phyloP scores from a whole-genome alignment of 116 monocot genomes.

The Papilionanthe hybrid region DNA sequence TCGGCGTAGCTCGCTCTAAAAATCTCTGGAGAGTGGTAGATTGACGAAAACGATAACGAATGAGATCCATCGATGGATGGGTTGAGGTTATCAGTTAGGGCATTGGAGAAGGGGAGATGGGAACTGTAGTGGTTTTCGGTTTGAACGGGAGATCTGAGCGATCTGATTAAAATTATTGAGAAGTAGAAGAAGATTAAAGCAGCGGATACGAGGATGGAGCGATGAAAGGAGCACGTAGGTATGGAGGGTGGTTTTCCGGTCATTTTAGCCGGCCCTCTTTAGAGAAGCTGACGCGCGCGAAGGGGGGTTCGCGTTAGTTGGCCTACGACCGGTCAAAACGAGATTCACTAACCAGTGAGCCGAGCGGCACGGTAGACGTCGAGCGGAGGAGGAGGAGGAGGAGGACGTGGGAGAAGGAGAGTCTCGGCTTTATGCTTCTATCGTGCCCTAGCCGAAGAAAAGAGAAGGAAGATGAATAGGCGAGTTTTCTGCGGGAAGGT shows the following conservation, averaged over 20 bases:
- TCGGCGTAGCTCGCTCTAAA: slow-evolving; percentile 61
- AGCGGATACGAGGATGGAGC: slow-evolving; percentile 30
- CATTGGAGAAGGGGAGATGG: background rate
- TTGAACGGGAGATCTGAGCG: slow-evolving; percentile 21
- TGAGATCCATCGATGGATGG: background rate
- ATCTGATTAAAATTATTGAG: slow-evolving; percentile 38
- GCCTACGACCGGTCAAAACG: no score
- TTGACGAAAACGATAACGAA: slow-evolving; percentile 15
- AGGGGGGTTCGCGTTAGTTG: no score
- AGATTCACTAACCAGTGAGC: no score
- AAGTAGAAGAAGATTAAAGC: slow-evolving; percentile 47
- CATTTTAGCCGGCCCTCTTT: slow-evolving; percentile 18
- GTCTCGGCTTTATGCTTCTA: no score
- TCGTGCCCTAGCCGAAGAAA: no score
- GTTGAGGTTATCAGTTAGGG: background rate
- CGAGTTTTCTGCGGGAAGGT: no score
- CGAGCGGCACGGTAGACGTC: no score
- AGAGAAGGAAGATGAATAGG: no score
- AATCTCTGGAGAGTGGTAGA: slow-evolving; percentile 68
- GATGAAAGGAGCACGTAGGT: slow-evolving; percentile 11
- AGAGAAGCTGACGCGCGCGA: background rate
- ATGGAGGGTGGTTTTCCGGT: slow-evolving; percentile 18
- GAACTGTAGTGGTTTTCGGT: slow-evolving; percentile 6
- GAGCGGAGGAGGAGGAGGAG: no score
- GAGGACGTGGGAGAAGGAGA: no score